These are phyloP conservation scores for Pelargonium nanum DNA, from an alignment of 345 rosid species.

Conservation along the genomic window DNA sequence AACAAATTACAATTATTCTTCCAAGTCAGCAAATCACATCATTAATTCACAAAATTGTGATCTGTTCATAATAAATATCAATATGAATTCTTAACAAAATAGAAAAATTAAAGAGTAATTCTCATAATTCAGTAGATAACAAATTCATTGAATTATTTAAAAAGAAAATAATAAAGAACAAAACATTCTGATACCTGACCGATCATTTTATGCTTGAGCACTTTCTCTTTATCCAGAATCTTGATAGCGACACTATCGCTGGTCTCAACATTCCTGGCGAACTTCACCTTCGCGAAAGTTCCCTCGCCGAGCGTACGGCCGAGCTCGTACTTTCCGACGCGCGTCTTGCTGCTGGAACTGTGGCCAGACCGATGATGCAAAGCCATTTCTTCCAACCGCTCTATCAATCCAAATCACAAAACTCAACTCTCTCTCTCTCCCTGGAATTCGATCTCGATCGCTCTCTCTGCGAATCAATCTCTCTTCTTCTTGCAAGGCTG, in stretches of 20 bases:
- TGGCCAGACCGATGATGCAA: neutral
- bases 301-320: slow-evolving; percentile 96
- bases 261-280: slow-evolving; percentile 63
- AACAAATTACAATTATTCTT: neutral
- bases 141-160: neutral
- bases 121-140: neutral
- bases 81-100: too few species aligned
- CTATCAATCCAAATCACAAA: neutral
- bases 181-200: slow-evolving; percentile 44
- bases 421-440: too few species aligned
- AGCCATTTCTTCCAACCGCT: neutral
- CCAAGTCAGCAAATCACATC: neutral
- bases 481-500: slow-evolving; percentile 99
- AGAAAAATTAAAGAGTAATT: neutral
- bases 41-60: too few species aligned
- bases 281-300: slow-evolving; percentile 95
- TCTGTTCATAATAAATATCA: too few species aligned
- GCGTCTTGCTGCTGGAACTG: slow-evolving; percentile 43
- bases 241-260: slow-evolving; percentile 82
- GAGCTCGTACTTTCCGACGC: slow-evolving; percentile 90
- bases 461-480: slow-evolving; percentile 29
- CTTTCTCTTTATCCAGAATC: slow-evolving; percentile 88
- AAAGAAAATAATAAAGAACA: neutral
- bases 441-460: slow-evolving; percentile 7
- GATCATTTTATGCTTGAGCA: slow-evolving; percentile 81